Percentiles rank a stretch among this genome's conserved stretches.
Evolutionary conservation across 2,329 filamentous ascomycete genomes (phyloP).

Genomic region (Thielaviopsis euricoi): DNA sequence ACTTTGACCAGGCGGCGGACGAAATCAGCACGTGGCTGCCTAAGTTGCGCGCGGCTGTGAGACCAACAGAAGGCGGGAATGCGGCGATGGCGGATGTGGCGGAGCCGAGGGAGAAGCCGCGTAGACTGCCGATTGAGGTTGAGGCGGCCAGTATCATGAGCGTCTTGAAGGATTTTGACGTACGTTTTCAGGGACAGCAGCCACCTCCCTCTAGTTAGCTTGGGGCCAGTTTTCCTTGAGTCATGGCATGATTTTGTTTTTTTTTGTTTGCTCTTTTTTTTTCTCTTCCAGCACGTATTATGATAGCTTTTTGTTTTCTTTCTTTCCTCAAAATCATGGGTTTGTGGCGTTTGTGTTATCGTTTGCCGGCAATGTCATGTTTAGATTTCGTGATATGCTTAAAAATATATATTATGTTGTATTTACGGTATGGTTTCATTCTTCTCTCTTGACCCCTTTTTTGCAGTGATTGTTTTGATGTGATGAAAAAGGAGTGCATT

Average conservation of each 20-base stretch:
- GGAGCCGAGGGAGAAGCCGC: slow-evolving; percentile 15
- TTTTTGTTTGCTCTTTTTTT: background rate
- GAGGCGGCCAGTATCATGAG: slow-evolving; percentile 76
- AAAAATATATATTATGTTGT: background rate
- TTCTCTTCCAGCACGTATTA: background rate
- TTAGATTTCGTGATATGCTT: background rate
- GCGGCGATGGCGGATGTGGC: background rate
- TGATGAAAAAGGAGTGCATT: too few relatives aligned
- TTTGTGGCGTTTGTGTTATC: background rate
- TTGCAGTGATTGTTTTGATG: too few relatives aligned
- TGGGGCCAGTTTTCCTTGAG: background rate
- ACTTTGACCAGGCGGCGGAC: slow-evolving; percentile 56
- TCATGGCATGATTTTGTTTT: background rate
- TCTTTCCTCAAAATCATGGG: background rate
- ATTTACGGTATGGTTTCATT: background rate
- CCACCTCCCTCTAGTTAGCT: background rate
- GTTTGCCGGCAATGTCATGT: background rate
- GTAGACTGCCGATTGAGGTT: slow-evolving; percentile 52
- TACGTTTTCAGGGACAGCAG: slow-evolving; percentile 38
- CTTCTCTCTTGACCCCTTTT: background rate
- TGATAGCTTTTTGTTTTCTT: background rate
- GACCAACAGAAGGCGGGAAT: slow-evolving; percentile 14
- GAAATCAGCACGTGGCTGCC: slow-evolving; percentile 64
- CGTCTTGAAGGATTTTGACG: slow-evolving; percentile 66
- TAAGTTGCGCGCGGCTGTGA: slow-evolving; percentile 44